phyloP scores from a whole-genome alignment of 2,329 filamentous ascomycete species.

The Penicillium sp. region DNA sequence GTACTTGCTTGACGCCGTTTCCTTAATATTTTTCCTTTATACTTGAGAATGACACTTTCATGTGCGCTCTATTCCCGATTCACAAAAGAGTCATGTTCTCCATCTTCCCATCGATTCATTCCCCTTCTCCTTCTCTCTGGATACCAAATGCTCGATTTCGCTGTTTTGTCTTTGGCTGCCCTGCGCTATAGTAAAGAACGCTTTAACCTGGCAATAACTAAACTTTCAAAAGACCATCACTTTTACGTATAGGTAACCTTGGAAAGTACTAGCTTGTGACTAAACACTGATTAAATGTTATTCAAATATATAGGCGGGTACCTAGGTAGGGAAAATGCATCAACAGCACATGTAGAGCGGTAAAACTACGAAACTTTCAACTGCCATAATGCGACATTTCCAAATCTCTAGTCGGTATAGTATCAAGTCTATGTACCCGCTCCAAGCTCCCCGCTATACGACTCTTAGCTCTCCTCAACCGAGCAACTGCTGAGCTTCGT shows the following conservation, averaged over 20 bases:
- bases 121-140: conserved; percentile 1
- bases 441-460: conserved; percentile 5
- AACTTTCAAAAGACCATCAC: neutral
- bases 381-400: neutral
- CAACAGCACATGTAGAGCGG: neutral
- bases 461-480: neutral
- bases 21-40: conserved; percentile 15
- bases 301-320: too few relatives aligned
- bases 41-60: neutral
- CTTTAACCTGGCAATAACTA: conserved; percentile 12
- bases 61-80: conserved; percentile 1
- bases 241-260: neutral
- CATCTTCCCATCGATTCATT: conserved; percentile 3
- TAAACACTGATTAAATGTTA: too few relatives aligned
- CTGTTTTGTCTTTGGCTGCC: conserved; percentile 4
- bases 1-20: conserved; percentile 15
- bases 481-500: conserved; percentile 20
- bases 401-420: conserved; percentile 1
- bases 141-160: conserved; percentile 14
- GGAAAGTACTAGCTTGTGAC: too few relatives aligned
- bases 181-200: conserved; percentile 14
- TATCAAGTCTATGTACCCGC: conserved; percentile 1
- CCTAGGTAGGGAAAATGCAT: too few relatives aligned
- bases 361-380: neutral
- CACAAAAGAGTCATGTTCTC: conserved; percentile 8